phyloP scores from a whole-genome alignment of 83 land plant species.

The Thuja plicata region DNA sequence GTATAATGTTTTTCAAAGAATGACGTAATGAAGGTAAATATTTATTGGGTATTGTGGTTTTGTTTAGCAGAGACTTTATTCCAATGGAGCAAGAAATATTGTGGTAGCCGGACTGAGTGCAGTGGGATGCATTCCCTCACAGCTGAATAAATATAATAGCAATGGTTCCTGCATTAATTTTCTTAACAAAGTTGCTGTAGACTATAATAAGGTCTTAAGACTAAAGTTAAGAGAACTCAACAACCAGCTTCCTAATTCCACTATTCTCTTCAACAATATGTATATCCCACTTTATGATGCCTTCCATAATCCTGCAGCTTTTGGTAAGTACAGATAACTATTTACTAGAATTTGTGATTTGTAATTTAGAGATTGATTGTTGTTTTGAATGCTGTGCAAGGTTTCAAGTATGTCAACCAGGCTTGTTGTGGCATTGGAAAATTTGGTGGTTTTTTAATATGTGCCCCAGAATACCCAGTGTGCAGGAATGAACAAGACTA shows the following conservation, averaged over 20 bases:
- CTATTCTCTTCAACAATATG: conserved; percentile 9
- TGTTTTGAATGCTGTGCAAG: neutral
- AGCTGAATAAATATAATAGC: conserved; percentile 13
- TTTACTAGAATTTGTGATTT: neutral
- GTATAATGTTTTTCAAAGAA: too few relatives aligned
- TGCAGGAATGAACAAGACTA: conserved; percentile 11
- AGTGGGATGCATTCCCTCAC: conserved; percentile 18
- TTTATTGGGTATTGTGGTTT: neutral
- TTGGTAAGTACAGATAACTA: neutral
- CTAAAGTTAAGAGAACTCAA: neutral
- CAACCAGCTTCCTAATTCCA: neutral
- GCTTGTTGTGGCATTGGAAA: conserved; percentile 26
- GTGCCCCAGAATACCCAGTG: conserved; percentile 13
- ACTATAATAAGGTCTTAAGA: conserved; percentile 9
- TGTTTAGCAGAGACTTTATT: conserved; percentile 7
- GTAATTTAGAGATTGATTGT: neutral
- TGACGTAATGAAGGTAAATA: neutral
- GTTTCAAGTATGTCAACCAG: neutral
- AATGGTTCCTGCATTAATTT: conserved; percentile 18
- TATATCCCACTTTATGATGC: neutral
- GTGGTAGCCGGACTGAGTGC: conserved; percentile 18
- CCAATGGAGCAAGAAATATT: conserved; percentile 8
- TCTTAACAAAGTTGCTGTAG: conserved; percentile 14
- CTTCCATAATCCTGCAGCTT: conserved; percentile 7
- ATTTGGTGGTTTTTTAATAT: conserved; percentile 19